Evolutionary conservation across 805 yeast genomes (phyloP), one percentile per base, ranked within the genome.

Genomic region (Maudiozyma saulgeensis): DNA sequence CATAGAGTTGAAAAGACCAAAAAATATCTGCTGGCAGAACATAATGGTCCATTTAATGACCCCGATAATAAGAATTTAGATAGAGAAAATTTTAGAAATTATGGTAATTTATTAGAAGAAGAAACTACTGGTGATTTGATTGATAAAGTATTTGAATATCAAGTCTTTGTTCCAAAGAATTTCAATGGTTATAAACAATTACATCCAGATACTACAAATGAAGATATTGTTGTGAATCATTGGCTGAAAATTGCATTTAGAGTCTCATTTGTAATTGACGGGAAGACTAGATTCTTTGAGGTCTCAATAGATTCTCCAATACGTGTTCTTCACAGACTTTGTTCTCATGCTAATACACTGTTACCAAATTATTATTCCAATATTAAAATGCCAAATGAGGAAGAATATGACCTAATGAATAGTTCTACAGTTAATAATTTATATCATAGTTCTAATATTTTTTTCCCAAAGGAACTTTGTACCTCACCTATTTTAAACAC

Each of bases 251-350:
- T 93, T 13, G 82, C 93, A 51, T 69, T 91, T 47, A 71, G 97
- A 45, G 72, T 93, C 32, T 84, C 95, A 7, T 78, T 76, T 53
- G 59, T 73, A 9, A 80, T 82, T 46, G 73, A 75, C 40, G 74
- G 69, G 7, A 85, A 84, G 61, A 71, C 91, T 41, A 91, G 87
- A 64, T 96, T 88, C 61, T 91, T 84, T 62, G 98, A 93, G 68
- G 84, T 91, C 40, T 81, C 87, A 50, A 90, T 91, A 50, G 98
- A 91, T 67, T 85, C 96, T 3, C 99, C 99, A 5, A 80, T 93
- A 52, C 91, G 84, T 56, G 71, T 91, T 5, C 69, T 90, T 46
- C 81, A 89, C 43, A 80, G 82, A 6, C 68, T 78, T 42, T 87
- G 96, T 53, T 84, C 87, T 2, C 91, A 83, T 64, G 85, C 86